These are phyloP conservation scores for Penicillium sclerotiorum DNA, from an alignment of 2,329 filamentous ascomycete genomes.

Conservation along the genomic window DNA sequence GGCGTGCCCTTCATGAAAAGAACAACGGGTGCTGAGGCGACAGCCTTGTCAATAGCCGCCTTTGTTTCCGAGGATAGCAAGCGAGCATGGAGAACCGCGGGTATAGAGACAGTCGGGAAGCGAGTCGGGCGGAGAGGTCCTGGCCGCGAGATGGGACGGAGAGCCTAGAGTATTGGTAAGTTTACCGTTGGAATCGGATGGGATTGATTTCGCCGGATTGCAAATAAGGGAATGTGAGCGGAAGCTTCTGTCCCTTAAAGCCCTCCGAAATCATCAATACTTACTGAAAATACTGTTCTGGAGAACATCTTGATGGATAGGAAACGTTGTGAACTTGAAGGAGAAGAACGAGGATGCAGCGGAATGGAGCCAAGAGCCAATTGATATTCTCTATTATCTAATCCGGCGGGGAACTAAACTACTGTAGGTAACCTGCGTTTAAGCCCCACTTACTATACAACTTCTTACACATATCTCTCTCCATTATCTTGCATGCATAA, in stretches of 20 bases:
- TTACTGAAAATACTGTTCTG: slow-evolving; percentile 24
- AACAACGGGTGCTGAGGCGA: slow-evolving; percentile 85
- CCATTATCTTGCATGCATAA: background rate
- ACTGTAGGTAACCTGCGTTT: too few species aligned
- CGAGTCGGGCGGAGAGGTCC: slow-evolving; percentile 24
- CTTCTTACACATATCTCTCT: background rate
- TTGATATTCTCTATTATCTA: slow-evolving; percentile 7
- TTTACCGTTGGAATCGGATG: background rate
- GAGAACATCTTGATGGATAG: slow-evolving; percentile 34
- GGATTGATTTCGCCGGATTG: too few species aligned
- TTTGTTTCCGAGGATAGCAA: slow-evolving; percentile 79
- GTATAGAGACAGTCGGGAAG: slow-evolving; percentile 40
- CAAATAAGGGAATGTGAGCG: too few species aligned
- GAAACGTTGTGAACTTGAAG: slow-evolving; percentile 7
- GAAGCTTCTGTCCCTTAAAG: too few species aligned
- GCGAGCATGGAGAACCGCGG: slow-evolving; percentile 49
- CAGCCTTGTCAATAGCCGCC: slow-evolving; percentile 85
- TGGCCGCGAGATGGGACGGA: slow-evolving; percentile 34
- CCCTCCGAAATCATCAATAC: background rate
- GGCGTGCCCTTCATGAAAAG: slow-evolving; percentile 99
- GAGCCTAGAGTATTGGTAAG: slow-evolving; percentile 23
- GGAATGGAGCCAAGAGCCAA: background rate
- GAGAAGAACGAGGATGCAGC: background rate
- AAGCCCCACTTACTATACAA: slow-evolving; percentile 14
- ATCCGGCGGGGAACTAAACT: too few species aligned